A percentile compares a stretch with the other conserved stretches of the same genome.
phyloP scores from a whole-genome alignment of 257 asterid species.

The Penstemon davidsonii region DNA sequence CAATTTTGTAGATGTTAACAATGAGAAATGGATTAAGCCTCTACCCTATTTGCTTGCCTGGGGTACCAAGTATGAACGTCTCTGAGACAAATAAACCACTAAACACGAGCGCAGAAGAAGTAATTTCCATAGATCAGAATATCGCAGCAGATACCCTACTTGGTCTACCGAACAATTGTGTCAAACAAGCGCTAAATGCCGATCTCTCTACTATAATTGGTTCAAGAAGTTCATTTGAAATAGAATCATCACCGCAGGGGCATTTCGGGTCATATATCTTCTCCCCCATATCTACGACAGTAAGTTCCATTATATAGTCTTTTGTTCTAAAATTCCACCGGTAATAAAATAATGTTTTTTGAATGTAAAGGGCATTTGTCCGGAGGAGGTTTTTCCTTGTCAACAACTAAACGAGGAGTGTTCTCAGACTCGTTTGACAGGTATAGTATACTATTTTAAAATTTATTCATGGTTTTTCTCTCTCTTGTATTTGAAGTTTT shows the following conservation, averaged over 20 bases:
- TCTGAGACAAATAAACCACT: conserved; percentile 35
- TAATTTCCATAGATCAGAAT: conserved; percentile 33
- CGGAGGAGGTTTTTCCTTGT: conserved; percentile 33
- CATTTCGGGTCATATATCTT: conserved; percentile 38
- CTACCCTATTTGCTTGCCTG: conserved; percentile 57
- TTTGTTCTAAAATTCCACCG: background rate
- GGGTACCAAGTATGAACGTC: conserved; percentile 37
- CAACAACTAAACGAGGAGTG: conserved; percentile 27
- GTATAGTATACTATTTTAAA: background rate
- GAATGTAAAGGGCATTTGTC: conserved; percentile 32
- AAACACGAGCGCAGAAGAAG: conserved; percentile 29
- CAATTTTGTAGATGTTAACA: conserved; percentile 56
- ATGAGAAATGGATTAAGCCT: conserved; percentile 68
- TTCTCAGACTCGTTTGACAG: conserved; percentile 20
- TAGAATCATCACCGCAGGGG: conserved; percentile 35
- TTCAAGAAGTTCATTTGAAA: conserved; percentile 29
- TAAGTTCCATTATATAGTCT: conserved; percentile 25
- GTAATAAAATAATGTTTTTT: conserved; percentile 15
- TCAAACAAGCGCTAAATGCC: conserved; percentile 25
- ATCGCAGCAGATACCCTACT: conserved; percentile 28
- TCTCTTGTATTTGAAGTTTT: background rate
- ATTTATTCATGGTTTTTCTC: background rate
- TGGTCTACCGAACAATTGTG: conserved; percentile 20
- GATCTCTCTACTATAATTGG: conserved; percentile 34
- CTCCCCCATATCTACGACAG: conserved; percentile 35